These are phyloP conservation scores for Ogataea thermomethanolica DNA, from an alignment of 805 yeast genomes.

Conservation along the genomic window DNA sequence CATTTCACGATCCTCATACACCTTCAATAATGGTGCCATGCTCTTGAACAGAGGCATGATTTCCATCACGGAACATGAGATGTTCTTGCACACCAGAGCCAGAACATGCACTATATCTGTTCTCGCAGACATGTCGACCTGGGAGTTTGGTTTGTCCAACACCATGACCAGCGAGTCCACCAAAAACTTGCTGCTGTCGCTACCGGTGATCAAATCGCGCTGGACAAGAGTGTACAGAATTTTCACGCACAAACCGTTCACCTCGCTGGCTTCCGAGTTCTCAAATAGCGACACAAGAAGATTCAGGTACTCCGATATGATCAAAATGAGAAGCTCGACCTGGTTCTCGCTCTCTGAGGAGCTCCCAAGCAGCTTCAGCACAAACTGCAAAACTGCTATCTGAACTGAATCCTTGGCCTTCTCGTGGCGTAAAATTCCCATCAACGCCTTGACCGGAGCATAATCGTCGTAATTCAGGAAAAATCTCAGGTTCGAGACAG, in stretches of 20 bases:
- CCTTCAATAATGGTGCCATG: conserved; percentile 46
- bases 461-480: conserved; percentile 55
- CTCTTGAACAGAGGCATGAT: conserved; percentile 34
- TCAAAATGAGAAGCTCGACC: conserved; percentile 47
- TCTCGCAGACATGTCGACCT: conserved; percentile 50
- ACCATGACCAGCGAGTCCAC: conserved; percentile 56
- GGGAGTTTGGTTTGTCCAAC: conserved; percentile 53
- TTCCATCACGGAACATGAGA: conserved; percentile 51
- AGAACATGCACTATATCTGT: conserved; percentile 56
- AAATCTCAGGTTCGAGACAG: conserved; percentile 41
- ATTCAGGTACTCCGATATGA: conserved; percentile 54
- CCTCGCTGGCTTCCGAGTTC: conserved; percentile 39
- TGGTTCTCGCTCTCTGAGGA: conserved; percentile 40
- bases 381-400: conserved; percentile 50
- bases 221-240: conserved; percentile 51
- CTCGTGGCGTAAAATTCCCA: conserved; percentile 48
- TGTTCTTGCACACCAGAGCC: conserved; percentile 49
- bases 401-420: conserved; percentile 69
- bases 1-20: conserved; percentile 55
- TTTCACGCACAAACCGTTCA: conserved; percentile 50
- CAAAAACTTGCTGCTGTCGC: conserved; percentile 49
- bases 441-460: conserved; percentile 52
- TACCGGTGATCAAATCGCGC: conserved; percentile 54
- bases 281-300: conserved; percentile 50
- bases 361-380: conserved; percentile 41